phyloP scores from a whole-genome alignment of 1,139 yeast genomes.

The Meyerozyma athensensis region DNA sequence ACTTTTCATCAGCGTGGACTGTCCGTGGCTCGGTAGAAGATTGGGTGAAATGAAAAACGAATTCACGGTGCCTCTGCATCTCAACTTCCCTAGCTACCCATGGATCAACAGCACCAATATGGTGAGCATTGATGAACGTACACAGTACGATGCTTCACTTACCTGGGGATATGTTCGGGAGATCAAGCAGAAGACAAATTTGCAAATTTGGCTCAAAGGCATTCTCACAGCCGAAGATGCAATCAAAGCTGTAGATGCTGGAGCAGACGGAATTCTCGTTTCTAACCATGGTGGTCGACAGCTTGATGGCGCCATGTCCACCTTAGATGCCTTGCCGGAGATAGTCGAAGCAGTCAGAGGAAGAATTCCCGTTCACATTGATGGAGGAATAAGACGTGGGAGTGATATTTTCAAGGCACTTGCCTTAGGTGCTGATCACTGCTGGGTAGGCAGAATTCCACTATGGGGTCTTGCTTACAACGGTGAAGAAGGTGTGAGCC shows the following conservation, averaged over 20 bases:
- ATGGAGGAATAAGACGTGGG: constrained; percentile 16
- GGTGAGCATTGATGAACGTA: constrained; percentile 8
- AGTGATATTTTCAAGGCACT: constrained; percentile 14
- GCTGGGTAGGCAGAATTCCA: constrained; percentile 1
- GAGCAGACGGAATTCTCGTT: constrained; percentile 8
- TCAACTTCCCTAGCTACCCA: constrained; percentile 1
- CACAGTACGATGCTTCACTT: constrained; percentile 12
- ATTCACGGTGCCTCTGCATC: neutral
- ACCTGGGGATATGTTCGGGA: constrained; percentile 9
- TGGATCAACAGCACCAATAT: neutral
- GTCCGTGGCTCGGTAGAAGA: constrained; percentile 15
- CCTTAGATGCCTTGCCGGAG: constrained; percentile 9
- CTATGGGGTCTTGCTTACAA: constrained; percentile 13
- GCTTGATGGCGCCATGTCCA: constrained; percentile 8
- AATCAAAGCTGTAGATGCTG: constrained; percentile 7
- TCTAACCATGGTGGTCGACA: constrained; percentile 10
- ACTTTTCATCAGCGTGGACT: constrained; percentile 16
- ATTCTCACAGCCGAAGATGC: constrained; percentile 9
- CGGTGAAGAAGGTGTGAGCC: constrained; percentile 5
- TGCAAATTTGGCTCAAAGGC: constrained; percentile 9
- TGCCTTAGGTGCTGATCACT: constrained; percentile 10
- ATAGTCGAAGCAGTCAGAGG: constrained; percentile 4
- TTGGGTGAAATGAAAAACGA: constrained; percentile 15
- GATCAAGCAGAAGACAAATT: constrained; percentile 8
- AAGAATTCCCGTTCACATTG: constrained; percentile 11